Percentiles rank a stretch among this genome's conserved stretches.
Evolutionary conservation across 2,329 filamentous ascomycete species (phyloP).

Genomic region (Periconia sp.): DNA sequence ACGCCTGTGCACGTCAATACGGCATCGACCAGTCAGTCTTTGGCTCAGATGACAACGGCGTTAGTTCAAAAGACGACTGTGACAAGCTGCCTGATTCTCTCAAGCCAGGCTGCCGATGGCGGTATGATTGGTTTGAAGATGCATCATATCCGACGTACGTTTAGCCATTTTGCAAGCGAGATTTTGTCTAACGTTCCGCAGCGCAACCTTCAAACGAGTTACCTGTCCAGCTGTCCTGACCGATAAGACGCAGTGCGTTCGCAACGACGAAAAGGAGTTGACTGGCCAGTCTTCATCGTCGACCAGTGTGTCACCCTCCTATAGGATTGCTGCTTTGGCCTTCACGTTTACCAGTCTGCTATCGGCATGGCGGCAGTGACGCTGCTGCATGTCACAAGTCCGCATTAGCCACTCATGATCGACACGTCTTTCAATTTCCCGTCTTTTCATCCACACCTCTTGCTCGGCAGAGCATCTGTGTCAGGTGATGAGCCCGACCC

Average conservation of each 20-base stretch:
- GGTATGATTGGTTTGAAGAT: slow-evolving; percentile 46
- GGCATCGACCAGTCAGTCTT: slow-evolving; percentile 41
- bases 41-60: slow-evolving; percentile 33
- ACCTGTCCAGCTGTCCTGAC: slow-evolving; percentile 42
- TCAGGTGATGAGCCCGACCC: slow-evolving; percentile 31
- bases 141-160: slow-evolving; percentile 40
- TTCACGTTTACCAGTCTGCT: slow-evolving; percentile 24
- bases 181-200: slow-evolving; percentile 31
- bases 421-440: slow-evolving; percentile 26
- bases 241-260: slow-evolving; percentile 39
- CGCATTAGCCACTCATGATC: slow-evolving; percentile 24
- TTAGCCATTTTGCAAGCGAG: slow-evolving; percentile 7
- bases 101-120: slow-evolving; percentile 36
- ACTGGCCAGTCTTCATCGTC: slow-evolving; percentile 19
- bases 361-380: slow-evolving; percentile 32
- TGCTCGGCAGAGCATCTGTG: slow-evolving; percentile 10
- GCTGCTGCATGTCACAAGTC: slow-evolving; percentile 24
- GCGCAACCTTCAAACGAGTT: slow-evolving; percentile 45
- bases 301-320: slow-evolving; percentile 16
- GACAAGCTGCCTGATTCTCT: slow-evolving; percentile 39
- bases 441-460: slow-evolving; percentile 23
- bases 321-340: slow-evolving; percentile 21
- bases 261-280: slow-evolving; percentile 38
- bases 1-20: slow-evolving; percentile 42
- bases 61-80: slow-evolving; percentile 38